These are phyloP conservation scores for Yamadazyma jaroonii DNA, from an alignment of 1,139 yeast genomes.

Conservation along the genomic window DNA sequence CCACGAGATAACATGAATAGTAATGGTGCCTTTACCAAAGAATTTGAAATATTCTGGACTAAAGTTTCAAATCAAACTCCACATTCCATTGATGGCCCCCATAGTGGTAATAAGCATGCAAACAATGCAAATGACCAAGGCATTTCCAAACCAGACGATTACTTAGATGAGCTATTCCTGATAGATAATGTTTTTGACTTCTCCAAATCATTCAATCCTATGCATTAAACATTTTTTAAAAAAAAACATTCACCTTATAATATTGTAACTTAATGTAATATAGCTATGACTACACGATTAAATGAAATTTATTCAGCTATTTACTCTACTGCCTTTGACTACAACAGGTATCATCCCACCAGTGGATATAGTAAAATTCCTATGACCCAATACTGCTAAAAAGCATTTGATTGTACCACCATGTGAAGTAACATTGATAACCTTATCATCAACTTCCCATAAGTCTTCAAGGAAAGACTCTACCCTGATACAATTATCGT, in stretches of 20 bases:
- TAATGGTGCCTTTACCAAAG: background rate
- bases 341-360: conserved; percentile 71
- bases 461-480: conserved; percentile 42
- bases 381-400: conserved; percentile 53
- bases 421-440: conserved; percentile 55
- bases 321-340: conserved; percentile 34
- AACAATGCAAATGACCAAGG: background rate
- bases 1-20: background rate
- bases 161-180: conserved; percentile 1
- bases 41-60: conserved; percentile 1
- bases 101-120: background rate
- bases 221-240: too few relatives aligned
- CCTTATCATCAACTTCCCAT: conserved; percentile 21
- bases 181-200: conserved; percentile 2
- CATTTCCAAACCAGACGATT: background rate
- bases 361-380: conserved; percentile 55
- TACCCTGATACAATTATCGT: conserved; percentile 49
- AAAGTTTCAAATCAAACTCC: background rate
- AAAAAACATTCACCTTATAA: too few relatives aligned
- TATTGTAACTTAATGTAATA: too few relatives aligned
- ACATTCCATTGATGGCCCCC: too few relatives aligned
- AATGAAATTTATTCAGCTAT: background rate
- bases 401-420: conserved; percentile 62
- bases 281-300: too few relatives aligned
- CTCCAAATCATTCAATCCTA: background rate